phyloP scores from a whole-genome alignment of 192 early-diverging fungal genomes.

The Geranomyces variabilis region DNA sequence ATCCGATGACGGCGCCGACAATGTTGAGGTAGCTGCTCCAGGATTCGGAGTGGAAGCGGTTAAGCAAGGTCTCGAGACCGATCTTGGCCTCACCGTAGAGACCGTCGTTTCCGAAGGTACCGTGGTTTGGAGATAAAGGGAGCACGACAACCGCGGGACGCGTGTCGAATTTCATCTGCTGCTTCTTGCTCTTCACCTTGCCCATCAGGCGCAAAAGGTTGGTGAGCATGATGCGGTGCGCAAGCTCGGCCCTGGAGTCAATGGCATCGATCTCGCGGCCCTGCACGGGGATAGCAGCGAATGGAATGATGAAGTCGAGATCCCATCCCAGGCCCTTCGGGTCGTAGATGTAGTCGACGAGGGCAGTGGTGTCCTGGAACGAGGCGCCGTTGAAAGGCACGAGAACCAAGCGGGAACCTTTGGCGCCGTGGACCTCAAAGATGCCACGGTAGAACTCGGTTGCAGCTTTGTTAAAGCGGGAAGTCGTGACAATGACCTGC shows the following conservation, averaged over 20 bases:
- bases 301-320: conserved; percentile 92
- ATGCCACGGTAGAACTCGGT: conserved; percentile 87
- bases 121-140: conserved; percentile 96
- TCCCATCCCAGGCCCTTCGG: conserved; percentile 85
- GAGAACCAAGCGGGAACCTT: conserved; percentile 79
- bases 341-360: conserved; percentile 89
- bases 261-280: conserved; percentile 85
- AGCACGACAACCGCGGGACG: conserved; percentile 86
- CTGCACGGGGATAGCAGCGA: conserved; percentile 90
- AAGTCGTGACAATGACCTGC: conserved; percentile 88
- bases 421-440: conserved; percentile 87
- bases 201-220: conserved; percentile 89
- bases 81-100: conserved; percentile 95
- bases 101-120: conserved; percentile 88
- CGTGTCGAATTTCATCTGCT: conserved; percentile 71
- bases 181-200: conserved; percentile 82
- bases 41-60: conserved; percentile 87
- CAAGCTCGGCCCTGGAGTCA: conserved; percentile 86
- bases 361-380: conserved; percentile 74
- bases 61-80: conserved; percentile 87
- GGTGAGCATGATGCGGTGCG: conserved; percentile 93
- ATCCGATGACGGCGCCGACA: conserved; percentile 92
- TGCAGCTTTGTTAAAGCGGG: conserved; percentile 76
- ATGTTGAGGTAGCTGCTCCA: conserved; percentile 88
- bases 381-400: conserved; percentile 96